A percentile compares a stretch with the other conserved stretches of the same genome.
Conservation (phyloP, 371 early-diverging fungal species). For the Syncephalastrum contaminatum region DNA sequence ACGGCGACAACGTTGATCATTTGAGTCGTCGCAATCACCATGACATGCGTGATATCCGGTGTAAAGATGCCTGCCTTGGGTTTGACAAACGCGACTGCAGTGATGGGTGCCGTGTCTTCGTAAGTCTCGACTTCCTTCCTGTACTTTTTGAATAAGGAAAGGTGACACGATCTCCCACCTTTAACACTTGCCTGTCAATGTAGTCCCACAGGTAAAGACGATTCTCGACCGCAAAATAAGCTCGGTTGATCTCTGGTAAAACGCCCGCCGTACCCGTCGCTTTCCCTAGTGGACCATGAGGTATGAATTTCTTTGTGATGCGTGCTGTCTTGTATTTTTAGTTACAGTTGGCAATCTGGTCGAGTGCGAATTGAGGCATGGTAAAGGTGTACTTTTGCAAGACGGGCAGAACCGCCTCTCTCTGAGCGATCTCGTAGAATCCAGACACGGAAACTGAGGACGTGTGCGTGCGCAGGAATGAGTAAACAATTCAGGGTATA, state of each 20-base stretch:
- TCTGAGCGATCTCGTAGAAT: constrained; percentile 4
- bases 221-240: constrained; percentile 88
- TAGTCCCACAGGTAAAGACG: constrained; percentile 88
- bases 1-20: constrained; percentile 82
- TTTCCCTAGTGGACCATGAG: constrained; percentile 17
- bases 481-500: not conserved
- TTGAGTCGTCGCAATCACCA: constrained; percentile 84
- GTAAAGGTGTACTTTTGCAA: constrained; percentile 14
- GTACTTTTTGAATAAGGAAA: not conserved
- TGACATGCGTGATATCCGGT: constrained; percentile 74
- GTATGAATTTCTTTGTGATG: not conserved
- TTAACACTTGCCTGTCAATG: constrained; percentile 47
- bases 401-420: constrained; percentile 14
- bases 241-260: constrained; percentile 79
- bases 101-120: constrained; percentile 85
- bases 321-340: not conserved
- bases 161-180: not conserved
- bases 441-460: constrained; percentile 16
- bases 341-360: constrained; percentile 21
- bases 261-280: constrained; percentile 31
- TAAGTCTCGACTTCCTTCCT: constrained; percentile 64
- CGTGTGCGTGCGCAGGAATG: not conserved
- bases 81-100: constrained; percentile 75
- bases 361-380: constrained; percentile 18
- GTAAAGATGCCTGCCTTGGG: constrained; percentile 79